Conservation (phyloP, 2,329 filamentous ascomycete genomes). For the Talaromyces sp. region DNA sequence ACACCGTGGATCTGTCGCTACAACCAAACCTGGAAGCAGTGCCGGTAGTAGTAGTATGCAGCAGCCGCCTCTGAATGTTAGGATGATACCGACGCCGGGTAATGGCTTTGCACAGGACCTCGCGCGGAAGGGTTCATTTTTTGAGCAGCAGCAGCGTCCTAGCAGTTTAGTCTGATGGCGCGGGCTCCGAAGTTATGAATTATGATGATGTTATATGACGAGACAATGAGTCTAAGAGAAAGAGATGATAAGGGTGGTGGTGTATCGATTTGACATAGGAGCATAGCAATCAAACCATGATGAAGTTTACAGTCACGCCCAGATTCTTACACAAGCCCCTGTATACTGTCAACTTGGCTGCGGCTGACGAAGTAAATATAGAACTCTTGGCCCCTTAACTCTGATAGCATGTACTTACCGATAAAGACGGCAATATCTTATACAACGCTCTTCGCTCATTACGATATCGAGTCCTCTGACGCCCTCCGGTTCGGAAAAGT, state of each 20-base stretch:
- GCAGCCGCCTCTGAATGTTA: not conserved
- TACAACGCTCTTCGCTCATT: no score
- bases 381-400: not conserved
- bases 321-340: not conserved
- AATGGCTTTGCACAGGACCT: slow-evolving; percentile 19
- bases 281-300: not conserved
- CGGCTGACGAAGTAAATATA: not conserved
- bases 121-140: slow-evolving; percentile 18
- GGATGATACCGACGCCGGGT: slow-evolving; percentile 11
- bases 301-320: not conserved
- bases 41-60: not conserved
- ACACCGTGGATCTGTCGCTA: not conserved
- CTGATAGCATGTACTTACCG: not conserved
- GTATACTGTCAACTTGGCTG: not conserved
- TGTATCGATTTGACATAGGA: not conserved
- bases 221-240: not conserved
- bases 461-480: not conserved
- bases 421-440: not conserved
- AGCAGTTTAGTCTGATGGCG: not conserved
- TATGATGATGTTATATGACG: not conserved
- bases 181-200: not conserved
- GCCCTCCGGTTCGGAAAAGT: not conserved
- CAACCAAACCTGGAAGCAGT: not conserved
- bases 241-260: not conserved
- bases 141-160: slow-evolving; percentile 13